A percentile compares a stretch with the other conserved stretches of the same genome.
phyloP scores from a whole-genome alignment of 306 rosid species.

The Hylodesmum podocarpum region DNA sequence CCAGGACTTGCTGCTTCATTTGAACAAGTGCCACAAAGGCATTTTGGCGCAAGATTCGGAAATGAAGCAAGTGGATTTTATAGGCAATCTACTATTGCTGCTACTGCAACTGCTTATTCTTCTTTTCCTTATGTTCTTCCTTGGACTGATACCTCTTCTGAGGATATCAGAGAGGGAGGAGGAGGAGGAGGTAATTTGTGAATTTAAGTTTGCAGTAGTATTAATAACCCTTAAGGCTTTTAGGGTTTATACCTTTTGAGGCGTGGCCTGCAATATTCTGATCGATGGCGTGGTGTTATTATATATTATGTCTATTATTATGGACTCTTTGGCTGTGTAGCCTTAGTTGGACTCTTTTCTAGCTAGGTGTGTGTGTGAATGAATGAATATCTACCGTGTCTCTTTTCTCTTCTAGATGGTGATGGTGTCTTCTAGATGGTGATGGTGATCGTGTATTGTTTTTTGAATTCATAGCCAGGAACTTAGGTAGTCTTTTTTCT shows the following conservation, averaged over 20 bases:
- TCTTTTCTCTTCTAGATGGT: slow-evolving; percentile 3
- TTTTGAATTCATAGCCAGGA: not conserved
- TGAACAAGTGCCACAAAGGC: slow-evolving; percentile 38
- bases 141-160: slow-evolving; percentile 56
- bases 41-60: slow-evolving; percentile 34
- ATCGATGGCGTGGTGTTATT: slow-evolving; percentile 35
- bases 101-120: too few species aligned
- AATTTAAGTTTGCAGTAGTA: slow-evolving; percentile 23
- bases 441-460: slow-evolving; percentile 16
- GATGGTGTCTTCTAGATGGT: slow-evolving; percentile 19
- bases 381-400: slow-evolving; percentile 24
- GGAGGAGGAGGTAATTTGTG: slow-evolving; percentile 50
- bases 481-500: slow-evolving; percentile 24
- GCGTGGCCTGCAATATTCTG: slow-evolving; percentile 25
- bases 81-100: slow-evolving; percentile 35
- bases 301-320: slow-evolving; percentile 32
- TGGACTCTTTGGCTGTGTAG: slow-evolving; percentile 42
- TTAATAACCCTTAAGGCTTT: slow-evolving; percentile 33
- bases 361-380: too few species aligned
- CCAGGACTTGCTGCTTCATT: slow-evolving; percentile 31
- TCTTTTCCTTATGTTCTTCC: slow-evolving; percentile 62
- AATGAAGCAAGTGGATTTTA: slow-evolving; percentile 49
- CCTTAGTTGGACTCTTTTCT: slow-evolving; percentile 36
- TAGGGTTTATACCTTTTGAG: slow-evolving; percentile 57
- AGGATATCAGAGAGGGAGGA: slow-evolving; percentile 52